phyloP scores from a whole-genome alignment of 2,329 filamentous ascomycete species.

The Colletotrichum chrysophilum region DNA sequence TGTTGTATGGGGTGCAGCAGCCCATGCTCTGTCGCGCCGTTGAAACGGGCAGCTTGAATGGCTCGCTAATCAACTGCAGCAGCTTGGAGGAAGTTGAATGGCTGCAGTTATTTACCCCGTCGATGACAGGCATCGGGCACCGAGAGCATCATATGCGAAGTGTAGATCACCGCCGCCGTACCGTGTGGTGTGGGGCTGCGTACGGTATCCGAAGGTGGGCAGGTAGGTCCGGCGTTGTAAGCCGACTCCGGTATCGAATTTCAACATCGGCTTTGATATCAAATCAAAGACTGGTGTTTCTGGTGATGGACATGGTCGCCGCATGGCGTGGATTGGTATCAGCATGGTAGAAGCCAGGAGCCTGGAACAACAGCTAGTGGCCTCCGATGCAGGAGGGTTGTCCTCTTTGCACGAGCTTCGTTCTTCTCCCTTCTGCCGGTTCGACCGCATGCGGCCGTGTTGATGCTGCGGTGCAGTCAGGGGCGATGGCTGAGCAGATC shows the following conservation, averaged over 20 bases:
- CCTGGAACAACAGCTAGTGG: not conserved
- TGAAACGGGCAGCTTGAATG: constrained; percentile 7
- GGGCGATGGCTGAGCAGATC: not conserved
- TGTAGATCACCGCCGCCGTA: not conserved
- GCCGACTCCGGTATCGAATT: not conserved
- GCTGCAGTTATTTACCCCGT: not conserved
- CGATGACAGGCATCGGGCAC: not conserved
- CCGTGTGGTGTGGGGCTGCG: not conserved
- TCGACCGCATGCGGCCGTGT: not conserved
- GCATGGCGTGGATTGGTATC: not conserved
- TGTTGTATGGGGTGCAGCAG: not conserved
- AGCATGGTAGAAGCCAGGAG: not conserved
- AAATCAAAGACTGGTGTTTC: not conserved
- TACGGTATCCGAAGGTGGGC: not conserved
- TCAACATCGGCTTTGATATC: not conserved
- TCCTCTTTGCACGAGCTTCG: not conserved
- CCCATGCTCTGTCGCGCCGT: not conserved
- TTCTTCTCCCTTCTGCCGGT: not conserved
- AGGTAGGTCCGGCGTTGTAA: not conserved
- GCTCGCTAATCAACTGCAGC: not conserved
- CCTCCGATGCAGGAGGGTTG: not conserved
- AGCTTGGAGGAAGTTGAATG: not conserved
- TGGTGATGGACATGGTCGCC: not conserved
- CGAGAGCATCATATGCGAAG: not conserved
- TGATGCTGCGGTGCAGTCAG: not conserved